A percentile compares a stretch with the other conserved stretches of the same genome.
These are phyloP conservation scores for Lentinula edodes DNA, from an alignment of 768 basidiomycete species.

Conservation along the genomic window DNA sequence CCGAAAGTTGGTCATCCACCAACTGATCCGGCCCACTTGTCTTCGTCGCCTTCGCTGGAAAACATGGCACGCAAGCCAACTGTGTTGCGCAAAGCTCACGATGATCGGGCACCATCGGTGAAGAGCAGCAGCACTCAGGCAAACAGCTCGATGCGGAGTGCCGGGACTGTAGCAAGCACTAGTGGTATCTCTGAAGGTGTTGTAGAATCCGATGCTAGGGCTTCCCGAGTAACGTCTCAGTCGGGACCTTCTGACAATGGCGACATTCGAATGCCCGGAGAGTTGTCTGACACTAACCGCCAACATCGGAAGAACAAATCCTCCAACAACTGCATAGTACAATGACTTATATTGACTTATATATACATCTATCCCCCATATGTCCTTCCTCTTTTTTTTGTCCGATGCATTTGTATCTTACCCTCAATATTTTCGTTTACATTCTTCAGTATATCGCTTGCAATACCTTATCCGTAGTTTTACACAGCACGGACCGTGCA, in stretches of 20 bases:
- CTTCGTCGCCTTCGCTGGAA: constrained; percentile 22
- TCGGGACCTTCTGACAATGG: constrained; percentile 26
- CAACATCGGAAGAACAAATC: constrained; percentile 35
- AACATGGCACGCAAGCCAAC: constrained; percentile 17
- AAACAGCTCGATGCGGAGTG: constrained; percentile 54
- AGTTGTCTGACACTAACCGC: constrained; percentile 24
- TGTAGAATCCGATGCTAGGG: constrained; percentile 19
- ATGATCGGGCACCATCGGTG: constrained; percentile 52
- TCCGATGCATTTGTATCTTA: constrained; percentile 18
- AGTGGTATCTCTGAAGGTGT: constrained; percentile 22
- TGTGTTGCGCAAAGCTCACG: constrained; percentile 27
- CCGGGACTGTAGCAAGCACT: constrained; percentile 37
- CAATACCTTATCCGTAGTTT: constrained; percentile 3
- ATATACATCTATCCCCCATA: constrained; percentile 6
- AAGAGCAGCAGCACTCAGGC: constrained; percentile 54
- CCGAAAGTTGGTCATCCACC: constrained; percentile 35
- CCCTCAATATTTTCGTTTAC: neutral
- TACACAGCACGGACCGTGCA: neutral
- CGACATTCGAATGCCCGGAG: constrained; percentile 27
- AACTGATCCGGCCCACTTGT: constrained; percentile 23
- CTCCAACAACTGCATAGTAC: constrained; percentile 42
- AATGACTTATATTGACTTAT: constrained; percentile 24
- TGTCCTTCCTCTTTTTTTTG: neutral
- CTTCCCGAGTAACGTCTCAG: constrained; percentile 28
- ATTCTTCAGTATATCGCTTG: neutral